These are phyloP conservation scores for Candida dajiaensis DNA, from an alignment of 805 yeast genomes.

Conservation along the genomic window DNA sequence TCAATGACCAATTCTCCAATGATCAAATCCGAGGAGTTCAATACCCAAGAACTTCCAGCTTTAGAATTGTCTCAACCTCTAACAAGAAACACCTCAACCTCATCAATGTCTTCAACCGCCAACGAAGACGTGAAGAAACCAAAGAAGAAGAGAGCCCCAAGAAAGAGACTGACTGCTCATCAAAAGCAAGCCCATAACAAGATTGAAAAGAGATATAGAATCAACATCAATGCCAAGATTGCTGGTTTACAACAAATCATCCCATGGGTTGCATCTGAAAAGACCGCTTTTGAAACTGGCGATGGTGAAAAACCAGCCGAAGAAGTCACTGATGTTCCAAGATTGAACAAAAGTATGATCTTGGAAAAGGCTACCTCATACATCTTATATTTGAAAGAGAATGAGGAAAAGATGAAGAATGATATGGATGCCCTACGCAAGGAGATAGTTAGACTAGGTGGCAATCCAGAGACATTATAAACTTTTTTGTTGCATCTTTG, in stretches of 20 bases:
- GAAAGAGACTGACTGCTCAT: constrained; percentile 49
- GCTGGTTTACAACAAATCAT: constrained; percentile 61
- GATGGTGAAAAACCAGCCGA: constrained; percentile 13
- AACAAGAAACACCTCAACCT: constrained; percentile 9
- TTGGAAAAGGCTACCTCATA: constrained; percentile 65
- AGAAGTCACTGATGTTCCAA: constrained; percentile 25
- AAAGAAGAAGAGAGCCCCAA: constrained; percentile 42
- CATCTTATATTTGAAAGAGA: constrained; percentile 45
- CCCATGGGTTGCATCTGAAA: constrained; percentile 60
- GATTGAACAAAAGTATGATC: constrained; percentile 60
- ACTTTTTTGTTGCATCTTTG: background rate
- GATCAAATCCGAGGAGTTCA: constrained; percentile 22
- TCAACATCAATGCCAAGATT: constrained; percentile 66
- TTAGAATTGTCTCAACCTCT: constrained; percentile 6
- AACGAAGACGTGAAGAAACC: constrained; percentile 18
- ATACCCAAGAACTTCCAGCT: constrained; percentile 6
- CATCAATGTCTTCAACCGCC: constrained; percentile 9
- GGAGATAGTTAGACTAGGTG: constrained; percentile 23
- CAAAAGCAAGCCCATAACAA: constrained; percentile 71
- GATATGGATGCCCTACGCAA: constrained; percentile 25
- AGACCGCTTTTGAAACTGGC: constrained; percentile 52
- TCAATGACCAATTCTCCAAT: constrained; percentile 25
- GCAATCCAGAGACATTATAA: constrained; percentile 5
- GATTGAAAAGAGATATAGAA: constrained; percentile 66
- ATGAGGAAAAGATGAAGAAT: constrained; percentile 33